A percentile compares a stretch with the other conserved stretches of the same genome.
Conservation (phyloP, 495 filamentous ascomycete genomes). For the Talaromyces stipitatus region DNA sequence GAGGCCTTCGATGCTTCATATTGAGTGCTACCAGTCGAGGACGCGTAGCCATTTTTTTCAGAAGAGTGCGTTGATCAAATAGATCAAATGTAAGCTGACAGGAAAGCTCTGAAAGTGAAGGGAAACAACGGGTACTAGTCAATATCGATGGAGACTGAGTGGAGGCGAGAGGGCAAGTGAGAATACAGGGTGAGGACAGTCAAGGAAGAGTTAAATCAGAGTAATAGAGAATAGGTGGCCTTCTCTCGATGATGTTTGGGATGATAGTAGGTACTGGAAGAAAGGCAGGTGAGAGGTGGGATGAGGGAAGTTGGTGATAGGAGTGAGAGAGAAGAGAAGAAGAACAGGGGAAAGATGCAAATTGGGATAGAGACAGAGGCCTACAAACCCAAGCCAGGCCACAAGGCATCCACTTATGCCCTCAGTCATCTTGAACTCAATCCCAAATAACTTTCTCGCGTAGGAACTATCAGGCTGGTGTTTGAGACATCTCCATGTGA, state of each 20-base stretch:
- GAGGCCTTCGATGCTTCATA: not conserved
- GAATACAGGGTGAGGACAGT: too few relatives aligned
- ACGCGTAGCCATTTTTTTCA: not conserved
- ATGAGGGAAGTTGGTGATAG: not conserved
- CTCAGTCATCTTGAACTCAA: not conserved
- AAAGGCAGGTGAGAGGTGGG: not conserved
- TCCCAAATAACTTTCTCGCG: not conserved
- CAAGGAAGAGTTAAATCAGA: too few relatives aligned
- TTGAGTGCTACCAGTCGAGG: not conserved
- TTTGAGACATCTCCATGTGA: not conserved
- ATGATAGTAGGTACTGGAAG: not conserved
- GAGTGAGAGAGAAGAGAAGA: too few relatives aligned
- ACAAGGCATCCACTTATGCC: not conserved
- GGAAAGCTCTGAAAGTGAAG: too few relatives aligned
- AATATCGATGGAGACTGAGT: too few relatives aligned
- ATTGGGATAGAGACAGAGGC: not conserved
- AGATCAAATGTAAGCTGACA: too few relatives aligned
- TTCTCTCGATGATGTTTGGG: not conserved
- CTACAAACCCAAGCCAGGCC: not conserved
- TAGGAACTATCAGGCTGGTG: not conserved
- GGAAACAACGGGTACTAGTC: too few relatives aligned
- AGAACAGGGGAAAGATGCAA: too few relatives aligned
- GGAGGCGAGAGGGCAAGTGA: too few relatives aligned
- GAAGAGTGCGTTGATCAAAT: too few relatives aligned
- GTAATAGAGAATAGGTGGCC: too few relatives aligned